Conservation (phyloP, 208 protist species). For the Angomonas deanei region DNA sequence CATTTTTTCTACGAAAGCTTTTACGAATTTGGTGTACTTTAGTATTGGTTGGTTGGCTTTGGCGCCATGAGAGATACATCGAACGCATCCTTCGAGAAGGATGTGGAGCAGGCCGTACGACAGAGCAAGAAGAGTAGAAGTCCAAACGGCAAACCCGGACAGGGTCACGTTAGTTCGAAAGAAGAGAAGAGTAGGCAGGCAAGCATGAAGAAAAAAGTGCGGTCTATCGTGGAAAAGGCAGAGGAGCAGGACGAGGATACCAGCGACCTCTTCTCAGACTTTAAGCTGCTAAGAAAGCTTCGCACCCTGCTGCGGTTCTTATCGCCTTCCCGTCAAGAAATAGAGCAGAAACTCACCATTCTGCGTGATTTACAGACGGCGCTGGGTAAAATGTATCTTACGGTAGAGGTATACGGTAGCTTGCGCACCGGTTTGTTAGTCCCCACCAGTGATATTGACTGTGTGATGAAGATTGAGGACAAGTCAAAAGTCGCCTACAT, state of each 20-base stretch:
- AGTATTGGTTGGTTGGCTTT: no score
- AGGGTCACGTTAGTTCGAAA: no score
- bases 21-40: no score
- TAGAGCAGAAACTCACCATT: slow-evolving; percentile 24
- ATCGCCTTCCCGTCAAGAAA: slow-evolving; percentile 24
- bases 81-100: no score
- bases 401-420: slow-evolving; percentile 74
- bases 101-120: no score
- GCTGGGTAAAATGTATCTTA: slow-evolving; percentile 24
- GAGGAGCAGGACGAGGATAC: background rate
- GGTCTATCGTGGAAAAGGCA: background rate
- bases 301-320: slow-evolving; percentile 38
- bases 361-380: slow-evolving; percentile 31
- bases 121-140: background rate
- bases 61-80: no score
- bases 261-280: background rate
- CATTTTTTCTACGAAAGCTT: no score
- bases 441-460: slow-evolving; percentile 82
- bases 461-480: slow-evolving; percentile 34
- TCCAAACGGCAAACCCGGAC: no score
- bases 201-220: background rate
- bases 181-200: background rate
- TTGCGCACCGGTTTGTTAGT: slow-evolving; percentile 61
- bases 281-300: slow-evolving; percentile 24
- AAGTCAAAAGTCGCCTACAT: background rate